These are phyloP conservation scores for Wickerhamomyces mucosus DNA, from an alignment of 805 yeast species.

Conservation along the genomic window DNA sequence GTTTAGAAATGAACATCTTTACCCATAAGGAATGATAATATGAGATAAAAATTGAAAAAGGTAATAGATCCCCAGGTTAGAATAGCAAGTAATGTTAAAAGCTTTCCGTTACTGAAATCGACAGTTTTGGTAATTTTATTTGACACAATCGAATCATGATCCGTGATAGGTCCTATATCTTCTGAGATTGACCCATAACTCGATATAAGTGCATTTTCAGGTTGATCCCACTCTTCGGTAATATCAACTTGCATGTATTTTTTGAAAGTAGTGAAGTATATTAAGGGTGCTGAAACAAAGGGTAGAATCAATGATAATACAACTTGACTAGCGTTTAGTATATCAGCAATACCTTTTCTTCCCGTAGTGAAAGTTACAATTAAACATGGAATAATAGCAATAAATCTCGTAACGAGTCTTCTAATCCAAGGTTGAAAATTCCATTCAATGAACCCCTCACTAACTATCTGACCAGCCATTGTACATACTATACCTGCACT, in stretches of 20 bases:
- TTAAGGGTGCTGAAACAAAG: constrained; percentile 79
- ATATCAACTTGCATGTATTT: constrained; percentile 41
- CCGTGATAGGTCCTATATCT: constrained; percentile 20
- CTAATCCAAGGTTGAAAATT: constrained; percentile 74
- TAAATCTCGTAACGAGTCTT: constrained; percentile 67
- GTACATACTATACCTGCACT: constrained; percentile 94
- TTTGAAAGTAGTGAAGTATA: constrained; percentile 67
- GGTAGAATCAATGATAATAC: constrained; percentile 75
- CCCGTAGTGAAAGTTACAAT: constrained; percentile 66
- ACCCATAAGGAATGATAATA: constrained; percentile 39
- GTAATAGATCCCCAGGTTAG: constrained; percentile 65
- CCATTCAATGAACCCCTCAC: constrained; percentile 83
- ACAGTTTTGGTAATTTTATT: constrained; percentile 22
- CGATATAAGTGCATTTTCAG: constrained; percentile 4
- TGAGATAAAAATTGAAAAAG: constrained; percentile 60
- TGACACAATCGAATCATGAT: constrained; percentile 12
- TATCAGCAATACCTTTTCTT: constrained; percentile 67
- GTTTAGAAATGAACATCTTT: constrained; percentile 41
- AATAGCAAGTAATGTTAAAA: constrained; percentile 44
- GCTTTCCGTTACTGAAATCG: constrained; percentile 64
- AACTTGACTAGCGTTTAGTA: constrained; percentile 77
- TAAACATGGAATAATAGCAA: constrained; percentile 81
- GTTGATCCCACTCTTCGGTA: constrained; percentile 3
- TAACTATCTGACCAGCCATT: constrained; percentile 87
- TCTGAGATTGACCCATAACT: neutral